Base-by-base conservation (phyloP, 1,284 basidiomycete genomes). In the Sporisorium iseilematis-ciliati region DNA sequence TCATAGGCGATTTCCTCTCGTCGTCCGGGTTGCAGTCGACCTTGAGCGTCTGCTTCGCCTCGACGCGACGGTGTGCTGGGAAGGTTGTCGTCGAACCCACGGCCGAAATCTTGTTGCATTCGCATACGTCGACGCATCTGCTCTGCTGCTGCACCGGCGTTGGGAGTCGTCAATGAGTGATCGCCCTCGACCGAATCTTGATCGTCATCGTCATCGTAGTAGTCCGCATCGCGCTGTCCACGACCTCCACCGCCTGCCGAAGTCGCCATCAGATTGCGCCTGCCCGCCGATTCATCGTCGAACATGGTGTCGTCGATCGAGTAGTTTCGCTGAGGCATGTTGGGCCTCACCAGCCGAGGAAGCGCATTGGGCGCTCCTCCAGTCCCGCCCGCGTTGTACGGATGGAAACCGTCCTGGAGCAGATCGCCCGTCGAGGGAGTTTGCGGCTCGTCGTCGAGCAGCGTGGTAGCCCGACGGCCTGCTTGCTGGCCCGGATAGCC, bases 281-380 rank as follows among this genome's bases (percentile, higher is more conserved):
- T 57, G 23, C 68, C 58, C 1, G 58, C 68, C 31, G 62, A 57
- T 21, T 76, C 74, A 48, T 76, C 74, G 57, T 76, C 74, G 42
- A 62, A 76, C 57, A 68, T 64, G 38, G 55, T 58, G n/a, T 72
- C 74, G 53, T 72, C 74, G 42, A 68, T 76, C 53, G 74, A 76
- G 57, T 76, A 65, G 59, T 58, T 57, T n/a, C 69, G 35, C 53
- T 65, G 65, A 6, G 65, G 65, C 62, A 72, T 49, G 48, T 65
- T 65, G 26, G 74, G 74, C 8, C 74, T 65, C 25, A 70, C 21
- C 7, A 76, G 45, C 10, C 77, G 64, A 23, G 56, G 54, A 21
- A 73, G 77, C 0, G 75, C 79, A 29, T 76, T 64, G 3, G 65
- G 65, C 41, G 64, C 74, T 10, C 58, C 64, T 29, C 70, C 76